Base-by-base conservation (phyloP, 257 asterid genomes). In the Gynochthodes officinalis region DNA sequence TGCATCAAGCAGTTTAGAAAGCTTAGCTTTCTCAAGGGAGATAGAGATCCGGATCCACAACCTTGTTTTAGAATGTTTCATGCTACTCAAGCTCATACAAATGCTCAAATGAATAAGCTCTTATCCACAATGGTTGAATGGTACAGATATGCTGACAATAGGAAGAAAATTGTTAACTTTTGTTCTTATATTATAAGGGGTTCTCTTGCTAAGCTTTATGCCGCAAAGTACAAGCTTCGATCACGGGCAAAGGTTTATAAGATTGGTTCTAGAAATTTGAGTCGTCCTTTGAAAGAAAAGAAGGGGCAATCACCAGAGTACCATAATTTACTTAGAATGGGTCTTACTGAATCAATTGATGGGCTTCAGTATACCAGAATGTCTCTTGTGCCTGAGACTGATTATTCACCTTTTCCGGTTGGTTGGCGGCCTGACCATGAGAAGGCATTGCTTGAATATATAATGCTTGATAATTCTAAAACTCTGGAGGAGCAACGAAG, bases 21-120 rank as follows among this genome's bases (percentile, higher is more conserved):
- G 86, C 74, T 94, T 79, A 79, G 23, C 39, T 87, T 89, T 84
- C 84, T 94, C 73, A 94, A 94, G 80, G 99, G 99, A 43, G 99
- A 94, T 70, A 86, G 97, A 75, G 98, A 94, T 76, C 98, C 98
- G 10, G 99, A 94, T 75, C 99, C 99, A 14, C 99, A 94, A 62
- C 99, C 98, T 40, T 92, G 98, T 86, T 94, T 94, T 71, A 81
- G 98, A 84, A 94, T 94, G 99, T 94, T 94, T 70, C 99, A 94
- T 79, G 98, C 99, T 71, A 94, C 98, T 39, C 99, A 94, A 79
- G 95, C 98, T 71, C 98, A 94, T 83, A 89, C 99, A 58, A 94
- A 94, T 80, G 95, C 99, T 59, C 99, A 94, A 79, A 94, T 94
- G 99, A 94, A 94, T 64, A 94, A 94, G 84, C 78, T 94, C 48